Conservation (phyloP, 2,329 filamentous ascomycete genomes). For the Septoria petroselini region DNA sequence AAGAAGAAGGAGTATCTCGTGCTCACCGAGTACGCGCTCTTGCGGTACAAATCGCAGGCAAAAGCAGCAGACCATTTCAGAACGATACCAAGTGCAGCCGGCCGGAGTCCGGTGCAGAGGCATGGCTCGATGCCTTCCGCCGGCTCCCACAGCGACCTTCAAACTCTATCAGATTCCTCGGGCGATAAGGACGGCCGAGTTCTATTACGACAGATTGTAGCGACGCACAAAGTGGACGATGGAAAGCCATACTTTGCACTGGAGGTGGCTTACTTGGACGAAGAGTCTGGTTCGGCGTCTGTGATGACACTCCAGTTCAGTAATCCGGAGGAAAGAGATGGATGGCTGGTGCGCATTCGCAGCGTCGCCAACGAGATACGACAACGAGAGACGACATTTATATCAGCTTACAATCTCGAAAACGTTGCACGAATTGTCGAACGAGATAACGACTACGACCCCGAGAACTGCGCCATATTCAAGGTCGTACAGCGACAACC, state of each 20-base stretch:
- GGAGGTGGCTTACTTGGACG: slow-evolving; percentile 66
- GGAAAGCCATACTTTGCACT: slow-evolving; percentile 64
- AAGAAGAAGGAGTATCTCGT: slow-evolving; percentile 72
- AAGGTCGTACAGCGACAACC: slow-evolving; percentile 64
- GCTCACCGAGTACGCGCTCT: slow-evolving; percentile 64
- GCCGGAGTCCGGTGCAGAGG: slow-evolving; percentile 47
- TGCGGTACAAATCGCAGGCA: slow-evolving; percentile 65
- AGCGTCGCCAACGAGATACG: slow-evolving; percentile 57
- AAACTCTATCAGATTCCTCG: slow-evolving; percentile 51
- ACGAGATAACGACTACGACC: slow-evolving; percentile 65
- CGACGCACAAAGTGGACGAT: slow-evolving; percentile 65
- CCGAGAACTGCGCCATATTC: slow-evolving; percentile 64
- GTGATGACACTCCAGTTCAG: slow-evolving; percentile 63
- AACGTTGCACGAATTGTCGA: slow-evolving; percentile 62
- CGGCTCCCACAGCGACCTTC: slow-evolving; percentile 60
- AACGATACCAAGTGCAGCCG: slow-evolving; percentile 35
- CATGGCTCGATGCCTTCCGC: slow-evolving; percentile 59
- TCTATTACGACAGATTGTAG: slow-evolving; percentile 63
- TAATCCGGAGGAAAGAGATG: slow-evolving; percentile 62
- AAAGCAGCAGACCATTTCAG: slow-evolving; percentile 65
- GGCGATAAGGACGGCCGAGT: slow-evolving; percentile 57
- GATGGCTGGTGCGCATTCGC: slow-evolving; percentile 63
- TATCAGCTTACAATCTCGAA: slow-evolving; percentile 59
- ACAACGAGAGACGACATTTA: slow-evolving; percentile 50
- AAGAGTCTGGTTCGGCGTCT: slow-evolving; percentile 59